A percentile compares a stretch with the other conserved stretches of the same genome.
phyloP scores from a whole-genome alignment of 306 rosid genomes.

The Argentina anserina region DNA sequence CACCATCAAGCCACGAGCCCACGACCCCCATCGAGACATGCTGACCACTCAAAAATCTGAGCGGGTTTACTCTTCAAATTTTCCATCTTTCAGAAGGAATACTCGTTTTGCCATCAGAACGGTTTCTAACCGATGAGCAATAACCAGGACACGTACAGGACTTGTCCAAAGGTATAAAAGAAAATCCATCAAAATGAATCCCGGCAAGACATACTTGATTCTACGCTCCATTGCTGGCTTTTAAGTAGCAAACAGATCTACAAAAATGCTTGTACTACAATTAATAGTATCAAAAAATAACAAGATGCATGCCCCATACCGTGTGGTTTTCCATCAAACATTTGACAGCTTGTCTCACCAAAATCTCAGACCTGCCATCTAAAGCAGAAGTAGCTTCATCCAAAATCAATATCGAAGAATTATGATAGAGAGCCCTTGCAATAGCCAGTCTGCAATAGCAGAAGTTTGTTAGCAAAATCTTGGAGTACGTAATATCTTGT shows the following conservation, averaged over 20 bases:
- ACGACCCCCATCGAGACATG: constrained; percentile 38
- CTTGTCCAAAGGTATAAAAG: no score
- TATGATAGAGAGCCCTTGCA: constrained; percentile 81
- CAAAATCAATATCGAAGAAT: constrained; percentile 69
- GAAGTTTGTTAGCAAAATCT: constrained; percentile 6
- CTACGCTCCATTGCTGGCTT: neutral
- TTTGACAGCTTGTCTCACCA: constrained; percentile 71
- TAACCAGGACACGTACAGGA: constrained; percentile 64
- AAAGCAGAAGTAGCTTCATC: constrained; percentile 94
- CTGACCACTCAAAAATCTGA: constrained; percentile 38
- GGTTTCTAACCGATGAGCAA: constrained; percentile 87
- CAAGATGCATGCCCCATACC: constrained; percentile 43
- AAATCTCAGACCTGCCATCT: constrained; percentile 72
- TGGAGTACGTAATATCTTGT: no score
- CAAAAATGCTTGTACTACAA: neutral
- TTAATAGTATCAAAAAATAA: neutral
- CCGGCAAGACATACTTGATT: neutral
- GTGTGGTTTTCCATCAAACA: constrained; percentile 79
- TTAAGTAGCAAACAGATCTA: neutral
- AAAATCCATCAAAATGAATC: neutral
- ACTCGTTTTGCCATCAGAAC: constrained; percentile 79
- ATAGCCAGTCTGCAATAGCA: constrained; percentile 59
- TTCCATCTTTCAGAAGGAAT: constrained; percentile 58
- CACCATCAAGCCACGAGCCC: constrained; percentile 38
- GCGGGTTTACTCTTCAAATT: constrained; percentile 61